Evolutionary conservation across 768 basidiomycete species (phyloP), one percentile per base, ranked within the genome.

Genomic region (Pisolithus orientalis): DNA sequence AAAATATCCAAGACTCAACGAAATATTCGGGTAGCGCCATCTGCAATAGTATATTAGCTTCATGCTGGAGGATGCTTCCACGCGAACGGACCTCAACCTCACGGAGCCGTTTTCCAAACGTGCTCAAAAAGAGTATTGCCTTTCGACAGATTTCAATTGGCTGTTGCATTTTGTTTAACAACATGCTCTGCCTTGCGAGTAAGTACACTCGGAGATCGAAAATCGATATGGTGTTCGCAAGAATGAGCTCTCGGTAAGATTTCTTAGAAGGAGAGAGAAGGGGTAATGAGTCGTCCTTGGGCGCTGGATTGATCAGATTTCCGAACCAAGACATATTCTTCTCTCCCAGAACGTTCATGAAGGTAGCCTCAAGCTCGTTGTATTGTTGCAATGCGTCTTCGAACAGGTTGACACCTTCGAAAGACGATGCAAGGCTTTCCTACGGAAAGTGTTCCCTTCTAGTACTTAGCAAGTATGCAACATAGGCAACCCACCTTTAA

Each of bases 151-250:
- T 76, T 53, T 95, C 89, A 9, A 75, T 77, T 5, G 90, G 70
- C 39, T 80, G 76, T 1, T 83, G 82, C 61, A 89, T 66, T 58
- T 80, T 81, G 43, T 80, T 86, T 2, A 97, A 72, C 31, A 97
- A 72, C 44, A 74, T 72, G 50, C 90, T 91, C 67, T 96, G 94
- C 16, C 90, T 77, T 25, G 90, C 84, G 47, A 97, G 85, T 17
- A 98, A 76, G 65, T 96, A 99, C 59, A 85, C 79, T 46, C 94
- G 82, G 60, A 97, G 87, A 72, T 98, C 96, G 63, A 98, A 95
- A 8, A 95, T 80, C 4, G 92, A 88, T 58, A 99, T 94, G 5
- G 84, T 80, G 69, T 95, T 96, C 25, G 85, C 82, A 24, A 94
- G 79, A 53, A 97, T 92, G 44, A 95, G 76, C 52, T 94, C 89